Percentiles rank a stretch among this genome's conserved stretches.
Conservation (phyloP, 192 early-diverging fungal genomes). For the Phlyctochytrium arcticum region DNA sequence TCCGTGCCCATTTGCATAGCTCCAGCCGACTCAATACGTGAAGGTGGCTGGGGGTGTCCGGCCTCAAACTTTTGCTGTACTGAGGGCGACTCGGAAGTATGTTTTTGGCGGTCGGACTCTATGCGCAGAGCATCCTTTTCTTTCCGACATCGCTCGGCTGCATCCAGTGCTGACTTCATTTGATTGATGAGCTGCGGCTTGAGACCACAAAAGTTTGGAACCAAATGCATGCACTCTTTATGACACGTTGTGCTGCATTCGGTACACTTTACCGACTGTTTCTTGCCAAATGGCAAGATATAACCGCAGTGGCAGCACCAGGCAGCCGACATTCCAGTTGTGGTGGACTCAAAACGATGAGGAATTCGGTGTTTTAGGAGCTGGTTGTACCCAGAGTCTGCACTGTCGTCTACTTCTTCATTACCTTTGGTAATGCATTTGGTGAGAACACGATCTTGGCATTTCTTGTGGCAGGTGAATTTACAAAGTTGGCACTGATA, state of each 20-base stretch:
- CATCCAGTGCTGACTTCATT: constrained; percentile 80
- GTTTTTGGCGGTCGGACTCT: constrained; percentile 32
- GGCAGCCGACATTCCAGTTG: constrained; percentile 70
- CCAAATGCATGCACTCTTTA: constrained; percentile 72
- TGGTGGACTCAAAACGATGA: constrained; percentile 87
- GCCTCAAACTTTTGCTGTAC: constrained; percentile 19
- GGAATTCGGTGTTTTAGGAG: constrained; percentile 88
- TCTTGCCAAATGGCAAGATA: constrained; percentile 83
- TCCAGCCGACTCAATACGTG: neutral
- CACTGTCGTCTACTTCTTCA: constrained; percentile 47
- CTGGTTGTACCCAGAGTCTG: constrained; percentile 46
- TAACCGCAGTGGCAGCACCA: constrained; percentile 99
- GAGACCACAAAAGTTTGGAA: constrained; percentile 93
- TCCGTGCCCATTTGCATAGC: neutral
- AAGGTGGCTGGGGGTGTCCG: neutral
- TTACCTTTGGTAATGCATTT: constrained; percentile 82
- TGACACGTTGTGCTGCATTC: constrained; percentile 86
- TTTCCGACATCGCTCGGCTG: constrained; percentile 44
- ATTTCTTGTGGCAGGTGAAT: constrained; percentile 90
- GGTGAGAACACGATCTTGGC: constrained; percentile 74
- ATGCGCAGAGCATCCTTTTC: constrained; percentile 46
- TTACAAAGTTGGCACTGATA: constrained; percentile 95
- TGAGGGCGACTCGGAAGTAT: constrained; percentile 18
- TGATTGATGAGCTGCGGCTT: constrained; percentile 80
- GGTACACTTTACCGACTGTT: constrained; percentile 47